Base-by-base conservation (phyloP, 148 eudicot genomes). In the Bassia scoparia region DNA sequence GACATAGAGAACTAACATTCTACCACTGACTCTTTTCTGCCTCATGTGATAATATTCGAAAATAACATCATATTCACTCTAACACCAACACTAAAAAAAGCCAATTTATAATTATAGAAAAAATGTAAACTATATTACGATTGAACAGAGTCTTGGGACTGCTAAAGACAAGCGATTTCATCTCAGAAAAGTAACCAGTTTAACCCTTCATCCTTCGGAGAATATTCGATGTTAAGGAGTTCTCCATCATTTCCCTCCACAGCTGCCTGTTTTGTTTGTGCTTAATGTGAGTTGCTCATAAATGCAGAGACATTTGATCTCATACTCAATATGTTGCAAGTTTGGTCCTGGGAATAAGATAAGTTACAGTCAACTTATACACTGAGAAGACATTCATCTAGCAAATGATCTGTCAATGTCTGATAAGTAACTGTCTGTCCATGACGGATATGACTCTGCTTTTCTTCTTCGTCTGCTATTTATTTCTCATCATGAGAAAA, bases 1-100 rank as follows among this genome's bases (percentile, higher is more conserved):
- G 49, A 87, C 94, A 72, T 56, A 61, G 27, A 81, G 76, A 70
- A 92, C 68, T 89, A 87, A 62, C 80, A 74, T 67, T 87, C 91
- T 35, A 76, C 71, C 68, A 84, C 80, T 70, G 83, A 81, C 87
- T n/a, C 75, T 11, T 62, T 66, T 68, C 50, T 58, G 68, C 77
- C 68, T 86, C 95, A n/a, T 89, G 69, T 49, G 67, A 72, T 56
- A 64, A 77, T n/a, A 67, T 26, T 56, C 56, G 64, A 66, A 33
- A 31, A 80, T 89, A 77, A 53, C 38, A n/a, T 33, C 61, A 71
- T 16, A 27, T 62, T 29, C 68, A 71, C 3, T 48, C 29, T 5
- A 73, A 54, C n/a, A n/a, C n/a, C n/a, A 35, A 37, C n/a, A 58
- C 35, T n/a, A 54, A 14, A 68, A n/a, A 16, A 26, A n/a, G n/a